A percentile compares a stretch with the other conserved stretches of the same genome.
Evolutionary conservation across 352 stramenopile species (phyloP).

Genomic region (Albugo laibachii): DNA sequence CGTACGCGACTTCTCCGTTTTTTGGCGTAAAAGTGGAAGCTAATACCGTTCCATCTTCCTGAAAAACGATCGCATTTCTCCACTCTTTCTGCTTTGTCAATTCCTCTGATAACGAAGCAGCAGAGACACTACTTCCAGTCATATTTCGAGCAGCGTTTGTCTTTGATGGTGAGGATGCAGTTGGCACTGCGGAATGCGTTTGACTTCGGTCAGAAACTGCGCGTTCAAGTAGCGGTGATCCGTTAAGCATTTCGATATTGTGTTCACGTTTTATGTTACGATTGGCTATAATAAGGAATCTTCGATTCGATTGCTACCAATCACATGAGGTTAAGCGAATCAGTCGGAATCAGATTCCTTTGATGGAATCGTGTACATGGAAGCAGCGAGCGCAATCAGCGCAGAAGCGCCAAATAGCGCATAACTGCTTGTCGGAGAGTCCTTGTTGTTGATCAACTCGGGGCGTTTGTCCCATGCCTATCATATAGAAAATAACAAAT

Average conservation of each 20-base stretch:
- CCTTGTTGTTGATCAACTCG: constrained; percentile 58
- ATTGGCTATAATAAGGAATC: no score
- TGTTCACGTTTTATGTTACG: no score
- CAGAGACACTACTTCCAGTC: not conserved
- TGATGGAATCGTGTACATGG: constrained; percentile 19
- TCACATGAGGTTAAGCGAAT: no score
- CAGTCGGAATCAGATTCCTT: no score
- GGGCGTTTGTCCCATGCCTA: constrained; percentile 82
- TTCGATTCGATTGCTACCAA: no score
- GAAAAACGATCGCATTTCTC: constrained; percentile 36
- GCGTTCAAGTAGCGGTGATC: no score
- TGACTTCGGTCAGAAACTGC: no score
- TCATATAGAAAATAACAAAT: not conserved
- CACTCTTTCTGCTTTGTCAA: constrained; percentile 49
- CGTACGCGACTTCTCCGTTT: constrained; percentile 37
- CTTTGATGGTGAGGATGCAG: no score
- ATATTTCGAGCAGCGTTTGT: no score
- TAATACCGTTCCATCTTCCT: constrained; percentile 27
- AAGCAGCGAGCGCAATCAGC: constrained; percentile 21
- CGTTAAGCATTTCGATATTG: no score
- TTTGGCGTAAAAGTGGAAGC: constrained; percentile 31
- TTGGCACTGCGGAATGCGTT: no score
- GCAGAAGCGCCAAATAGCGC: constrained; percentile 26
- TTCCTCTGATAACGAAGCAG: constrained; percentile 15
- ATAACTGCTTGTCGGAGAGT: constrained; percentile 24